These are phyloP conservation scores for Blastocystis sp. DNA, from an alignment of 352 stramenopile genomes.

Conservation along the genomic window DNA sequence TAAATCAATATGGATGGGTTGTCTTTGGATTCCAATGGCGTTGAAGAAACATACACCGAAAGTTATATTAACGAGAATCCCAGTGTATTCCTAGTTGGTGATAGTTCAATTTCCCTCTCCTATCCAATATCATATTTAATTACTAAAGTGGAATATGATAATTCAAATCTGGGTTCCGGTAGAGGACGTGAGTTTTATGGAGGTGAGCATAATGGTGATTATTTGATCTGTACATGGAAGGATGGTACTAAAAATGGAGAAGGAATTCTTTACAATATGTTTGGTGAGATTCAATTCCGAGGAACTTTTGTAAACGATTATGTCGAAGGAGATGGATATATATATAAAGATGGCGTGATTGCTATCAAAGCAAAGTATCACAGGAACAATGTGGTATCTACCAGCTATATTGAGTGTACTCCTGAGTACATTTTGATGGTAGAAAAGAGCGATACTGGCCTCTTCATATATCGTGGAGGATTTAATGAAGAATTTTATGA, in stretches of 20 bases:
- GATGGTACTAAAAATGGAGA: conserved; percentile 39
- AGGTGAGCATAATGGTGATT: not conserved
- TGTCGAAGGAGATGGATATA: conserved; percentile 17
- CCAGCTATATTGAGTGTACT: conserved; percentile 19
- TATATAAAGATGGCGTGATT: conserved; percentile 16
- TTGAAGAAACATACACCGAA: not conserved
- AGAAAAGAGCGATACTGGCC: not conserved
- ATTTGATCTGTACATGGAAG: conserved; percentile 29
- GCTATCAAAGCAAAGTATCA: not conserved
- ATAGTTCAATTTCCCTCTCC: not conserved
- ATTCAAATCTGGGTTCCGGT: not conserved
- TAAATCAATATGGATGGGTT: not conserved
- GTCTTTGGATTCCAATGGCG: conserved; percentile 6
- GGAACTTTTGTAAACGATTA: conserved; percentile 58
- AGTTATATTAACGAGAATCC: not conserved
- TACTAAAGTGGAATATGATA: conserved; percentile 3
- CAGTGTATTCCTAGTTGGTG: not conserved
- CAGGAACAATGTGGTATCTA: not conserved
- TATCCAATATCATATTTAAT: conserved; percentile 6
- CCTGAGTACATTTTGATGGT: conserved; percentile 14
- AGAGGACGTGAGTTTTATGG: not conserved
- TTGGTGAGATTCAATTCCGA: conserved; percentile 32
- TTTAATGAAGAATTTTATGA: conserved; percentile 1
- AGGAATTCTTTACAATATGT: conserved; percentile 35
- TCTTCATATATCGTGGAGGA: not conserved